Percentiles rank a stretch among this genome's conserved stretches.
Conservation (phyloP, 2,329 filamentous ascomycete species). For the Triangularia verruculosa region DNA sequence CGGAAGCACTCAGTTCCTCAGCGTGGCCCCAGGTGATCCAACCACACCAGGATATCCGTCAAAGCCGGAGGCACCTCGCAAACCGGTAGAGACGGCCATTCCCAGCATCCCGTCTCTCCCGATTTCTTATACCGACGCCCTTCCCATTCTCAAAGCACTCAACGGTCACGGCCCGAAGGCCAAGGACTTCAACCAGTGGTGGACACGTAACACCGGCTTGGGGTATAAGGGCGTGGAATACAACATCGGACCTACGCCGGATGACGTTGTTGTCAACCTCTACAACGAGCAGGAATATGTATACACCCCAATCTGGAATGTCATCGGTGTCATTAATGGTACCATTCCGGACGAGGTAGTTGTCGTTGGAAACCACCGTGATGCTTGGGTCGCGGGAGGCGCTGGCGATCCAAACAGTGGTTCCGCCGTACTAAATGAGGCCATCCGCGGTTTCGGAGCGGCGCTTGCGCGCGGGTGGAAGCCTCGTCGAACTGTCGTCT, state of each 20-base stretch:
- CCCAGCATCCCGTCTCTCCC: constrained; percentile 88
- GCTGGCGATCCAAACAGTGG: constrained; percentile 80
- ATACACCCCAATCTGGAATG: constrained; percentile 82
- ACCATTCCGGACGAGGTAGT: constrained; percentile 81
- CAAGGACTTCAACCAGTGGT: constrained; percentile 67
- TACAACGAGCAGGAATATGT: constrained; percentile 79
- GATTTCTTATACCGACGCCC: constrained; percentile 81
- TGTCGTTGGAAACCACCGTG: constrained; percentile 76
- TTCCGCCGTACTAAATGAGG: constrained; percentile 75
- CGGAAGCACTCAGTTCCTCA: constrained; percentile 80
- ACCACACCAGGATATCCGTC: constrained; percentile 94
- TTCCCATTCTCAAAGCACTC: constrained; percentile 84
- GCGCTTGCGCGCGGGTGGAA: constrained; percentile 73
- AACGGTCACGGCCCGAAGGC: constrained; percentile 84
- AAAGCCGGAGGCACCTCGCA: constrained; percentile 79
- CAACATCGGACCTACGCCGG: constrained; percentile 78
- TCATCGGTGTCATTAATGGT: constrained; percentile 89
- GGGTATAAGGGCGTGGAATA: constrained; percentile 79
- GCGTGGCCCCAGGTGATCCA: constrained; percentile 68
- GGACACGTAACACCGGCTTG: constrained; percentile 69
- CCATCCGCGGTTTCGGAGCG: constrained; percentile 69
- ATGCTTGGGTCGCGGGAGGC: constrained; percentile 81
- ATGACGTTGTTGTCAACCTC: constrained; percentile 66
- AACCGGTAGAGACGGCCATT: constrained; percentile 65
- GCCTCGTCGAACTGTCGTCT: constrained; percentile 84